Evolutionary conservation across 495 filamentous ascomycete genomes (phyloP), one percentile per base, ranked within the genome.

Genomic region (Aspergillus sclerotioniger): DNA sequence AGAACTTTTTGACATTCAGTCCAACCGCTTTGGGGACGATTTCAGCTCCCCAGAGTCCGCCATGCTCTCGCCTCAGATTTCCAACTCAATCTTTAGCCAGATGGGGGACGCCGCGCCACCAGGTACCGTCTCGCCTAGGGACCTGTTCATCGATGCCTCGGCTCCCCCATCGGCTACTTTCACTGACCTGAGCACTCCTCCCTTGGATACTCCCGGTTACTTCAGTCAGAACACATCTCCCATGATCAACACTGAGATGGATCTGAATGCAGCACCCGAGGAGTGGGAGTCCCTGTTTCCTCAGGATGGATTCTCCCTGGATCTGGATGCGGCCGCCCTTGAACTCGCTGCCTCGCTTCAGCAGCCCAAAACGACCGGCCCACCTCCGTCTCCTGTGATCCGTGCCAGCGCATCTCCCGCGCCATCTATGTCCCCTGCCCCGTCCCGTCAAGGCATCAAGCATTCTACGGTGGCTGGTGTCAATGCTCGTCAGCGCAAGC

Each of bases 81-180:
- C 61, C 29, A 62, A 70, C 51, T 63, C 58, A 52, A 54, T 68
- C 62, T 52, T 65, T 51, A 55, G 60, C 64, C 57, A 71, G 75
- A 58, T 65, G 68, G 51, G 67, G 53, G 63, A 67, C 12, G 54
- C 47, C 39, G 65, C 59, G 51, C 70, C 70, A 8, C 45, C 66
- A 66, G 84, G 78, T 62, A 96, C 92, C 17, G 81, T 98, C 48
- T 98, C 93, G 54, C 93, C 93, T 13, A 85, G 87, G 69, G 91
- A 96, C 62, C 75, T 96, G 44, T 80, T 91, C 67, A 72, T 89
- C 59, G 88, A 91, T 58, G 76, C 80, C 16, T 94, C 91, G 54
- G 85, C 90, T 29, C 90, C 91, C 39, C 90, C 91, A 53, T 96
- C 92, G 0, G 79, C 87, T 41, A 85, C 90, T 13, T 88, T 91